Evolutionary conservation across 148 eudicot genomes (phyloP).

Genomic region (Persicaria maculosa): DNA sequence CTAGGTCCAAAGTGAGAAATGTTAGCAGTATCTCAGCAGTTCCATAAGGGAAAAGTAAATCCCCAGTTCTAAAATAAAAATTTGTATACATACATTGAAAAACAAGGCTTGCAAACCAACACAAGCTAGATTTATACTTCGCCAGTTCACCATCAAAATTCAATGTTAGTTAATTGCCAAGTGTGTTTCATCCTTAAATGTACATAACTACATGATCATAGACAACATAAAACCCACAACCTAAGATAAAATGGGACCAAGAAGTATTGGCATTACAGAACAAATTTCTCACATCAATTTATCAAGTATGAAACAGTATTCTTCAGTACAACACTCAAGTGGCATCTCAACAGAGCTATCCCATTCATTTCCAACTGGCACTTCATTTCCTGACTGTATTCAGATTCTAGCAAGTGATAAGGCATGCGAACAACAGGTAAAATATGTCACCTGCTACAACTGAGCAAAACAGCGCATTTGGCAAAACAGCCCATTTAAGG

Average conservation of each 20-base stretch:
- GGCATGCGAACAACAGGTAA: not conserved
- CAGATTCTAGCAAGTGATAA: not conserved
- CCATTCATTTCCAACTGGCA: not conserved
- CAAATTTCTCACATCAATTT: not conserved
- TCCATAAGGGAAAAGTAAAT: too few relatives aligned
- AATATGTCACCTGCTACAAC: not conserved
- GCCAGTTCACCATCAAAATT: not conserved
- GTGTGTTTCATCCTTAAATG: not conserved
- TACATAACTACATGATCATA: not conserved
- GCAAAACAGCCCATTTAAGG: too few relatives aligned
- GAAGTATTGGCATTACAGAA: not conserved
- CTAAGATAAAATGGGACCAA: not conserved
- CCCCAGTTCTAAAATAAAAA: not conserved
- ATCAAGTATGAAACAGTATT: not conserved
- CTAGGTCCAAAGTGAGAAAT: too few relatives aligned
- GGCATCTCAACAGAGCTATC: not conserved
- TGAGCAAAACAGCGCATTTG: too few relatives aligned
- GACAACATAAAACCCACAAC: not conserved
- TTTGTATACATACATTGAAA: not conserved
- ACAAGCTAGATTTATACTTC: not conserved
- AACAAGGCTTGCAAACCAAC: not conserved
- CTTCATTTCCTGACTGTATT: not conserved
- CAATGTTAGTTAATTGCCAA: not conserved
- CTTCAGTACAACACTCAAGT: not conserved
- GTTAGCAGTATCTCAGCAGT: too few relatives aligned